Conservation (phyloP, 2,329 filamentous ascomycete species). For the Claviceps spartinae region DNA sequence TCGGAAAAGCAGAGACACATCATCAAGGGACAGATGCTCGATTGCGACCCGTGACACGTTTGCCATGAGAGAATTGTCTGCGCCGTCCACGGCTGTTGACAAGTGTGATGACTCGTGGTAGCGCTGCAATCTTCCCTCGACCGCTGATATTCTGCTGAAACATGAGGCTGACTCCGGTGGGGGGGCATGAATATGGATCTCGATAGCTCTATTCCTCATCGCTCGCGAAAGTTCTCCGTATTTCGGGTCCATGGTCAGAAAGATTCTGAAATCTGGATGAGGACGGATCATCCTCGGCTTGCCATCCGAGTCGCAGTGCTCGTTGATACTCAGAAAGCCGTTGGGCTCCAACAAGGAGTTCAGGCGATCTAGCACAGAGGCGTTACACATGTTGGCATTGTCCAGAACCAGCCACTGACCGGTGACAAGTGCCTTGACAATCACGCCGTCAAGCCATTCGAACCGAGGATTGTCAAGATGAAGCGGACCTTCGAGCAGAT, state of each 20-base stretch:
- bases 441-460: conserved; percentile 88
- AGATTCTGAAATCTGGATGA: conserved; percentile 79
- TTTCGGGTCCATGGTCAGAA: conserved; percentile 82
- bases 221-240: conserved; percentile 90
- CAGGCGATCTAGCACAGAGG: conserved; percentile 83
- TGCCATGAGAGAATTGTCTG: conserved; percentile 11
- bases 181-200: conserved; percentile 58
- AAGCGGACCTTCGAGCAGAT: conserved; percentile 37
- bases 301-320: conserved; percentile 74
- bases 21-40: conserved; percentile 34
- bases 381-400: conserved; percentile 92
- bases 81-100: conserved; percentile 14
- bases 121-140: conserved; percentile 37
- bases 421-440: conserved; percentile 73
- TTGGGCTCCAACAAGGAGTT: conserved; percentile 91
- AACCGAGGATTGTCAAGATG: conserved; percentile 65
- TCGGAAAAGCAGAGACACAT: conserved; percentile 26
- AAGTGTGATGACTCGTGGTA: conserved; percentile 27
- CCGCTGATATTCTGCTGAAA: conserved; percentile 27
- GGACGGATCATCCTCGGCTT: conserved; percentile 67
- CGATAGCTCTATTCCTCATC: conserved; percentile 90
- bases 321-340: conserved; percentile 79
- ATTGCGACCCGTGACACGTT: conserved; percentile 23
- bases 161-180: conserved; percentile 20
- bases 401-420: conserved; percentile 92